A percentile compares a stretch with the other conserved stretches of the same genome.
phyloP scores from a whole-genome alignment of 495 filamentous ascomycete species.

The Aspergillus sclerotiicarbonarius region DNA sequence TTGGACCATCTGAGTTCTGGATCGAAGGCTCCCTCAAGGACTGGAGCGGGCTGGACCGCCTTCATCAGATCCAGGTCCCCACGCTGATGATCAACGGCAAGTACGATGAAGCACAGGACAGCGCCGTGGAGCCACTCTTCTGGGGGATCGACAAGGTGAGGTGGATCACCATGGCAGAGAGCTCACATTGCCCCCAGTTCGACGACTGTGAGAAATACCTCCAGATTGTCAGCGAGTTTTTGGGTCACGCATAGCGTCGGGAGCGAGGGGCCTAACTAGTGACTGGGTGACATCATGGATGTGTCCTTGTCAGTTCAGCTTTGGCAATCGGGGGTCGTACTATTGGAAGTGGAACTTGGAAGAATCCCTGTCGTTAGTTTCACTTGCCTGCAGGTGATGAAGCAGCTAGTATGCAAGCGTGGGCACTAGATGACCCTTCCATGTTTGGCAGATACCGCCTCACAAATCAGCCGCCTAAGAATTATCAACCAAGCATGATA shows the following conservation, averaged over 20 bases:
- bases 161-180: slow-evolving; percentile 45
- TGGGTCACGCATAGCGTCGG: background rate
- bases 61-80: slow-evolving; percentile 36
- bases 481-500: too few relatives aligned
- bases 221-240: slow-evolving; percentile 10
- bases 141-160: slow-evolving; percentile 39
- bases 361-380: too few relatives aligned
- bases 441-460: too few relatives aligned
- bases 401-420: too few relatives aligned
- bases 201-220: slow-evolving; percentile 42
- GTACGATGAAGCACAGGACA: slow-evolving; percentile 49
- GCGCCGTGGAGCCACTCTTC: slow-evolving; percentile 44
- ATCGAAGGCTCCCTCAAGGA: slow-evolving; percentile 43
- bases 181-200: slow-evolving; percentile 43
- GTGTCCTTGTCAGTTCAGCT: too few relatives aligned
- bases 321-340: too few relatives aligned
- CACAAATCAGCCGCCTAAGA: too few relatives aligned
- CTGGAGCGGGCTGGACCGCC: slow-evolving; percentile 33
- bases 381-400: too few relatives aligned
- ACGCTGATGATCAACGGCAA: slow-evolving; percentile 51
- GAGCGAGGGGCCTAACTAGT: too few relatives aligned
- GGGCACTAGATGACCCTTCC: too few relatives aligned
- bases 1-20: slow-evolving; percentile 49
- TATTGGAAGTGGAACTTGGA: too few relatives aligned
- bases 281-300: too few relatives aligned